Percentiles rank a stretch among this genome's conserved stretches.
phyloP scores from a whole-genome alignment of 2,329 filamentous ascomycete genomes.

The Colletotrichum neosansevieriae region DNA sequence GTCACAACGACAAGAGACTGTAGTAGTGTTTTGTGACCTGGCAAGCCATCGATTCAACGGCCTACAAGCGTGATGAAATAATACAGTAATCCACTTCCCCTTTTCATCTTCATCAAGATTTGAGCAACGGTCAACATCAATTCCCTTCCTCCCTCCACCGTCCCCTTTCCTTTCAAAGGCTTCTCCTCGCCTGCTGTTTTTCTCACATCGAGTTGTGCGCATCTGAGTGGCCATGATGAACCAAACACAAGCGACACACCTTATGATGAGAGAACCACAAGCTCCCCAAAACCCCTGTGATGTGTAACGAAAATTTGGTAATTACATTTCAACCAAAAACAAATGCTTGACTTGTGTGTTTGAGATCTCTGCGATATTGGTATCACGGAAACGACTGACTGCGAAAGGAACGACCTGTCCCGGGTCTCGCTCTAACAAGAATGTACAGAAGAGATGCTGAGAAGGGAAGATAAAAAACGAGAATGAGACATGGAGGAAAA shows the following conservation, averaged over 20 bases:
- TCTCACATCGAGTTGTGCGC: neutral
- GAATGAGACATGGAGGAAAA: slow-evolving; percentile 4
- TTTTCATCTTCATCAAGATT: slow-evolving; percentile 22
- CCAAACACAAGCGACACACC: neutral
- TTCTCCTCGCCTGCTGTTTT: neutral
- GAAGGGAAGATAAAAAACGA: slow-evolving; percentile 6
- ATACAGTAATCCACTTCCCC: slow-evolving; percentile 22
- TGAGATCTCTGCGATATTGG: slow-evolving; percentile 39
- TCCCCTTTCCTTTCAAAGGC: neutral
- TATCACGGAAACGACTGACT: slow-evolving; percentile 42
- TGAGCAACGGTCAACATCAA: neutral
- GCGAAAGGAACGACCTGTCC: slow-evolving; percentile 42
- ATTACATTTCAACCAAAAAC: slow-evolving; percentile 38
- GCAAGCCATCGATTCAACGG: slow-evolving; percentile 35
- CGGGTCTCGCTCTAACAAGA: slow-evolving; percentile 40
- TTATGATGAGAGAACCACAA: neutral
- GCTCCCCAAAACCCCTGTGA: slow-evolving; percentile 20
- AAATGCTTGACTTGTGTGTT: slow-evolving; percentile 16
- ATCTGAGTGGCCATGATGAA: neutral
- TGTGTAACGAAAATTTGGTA: slow-evolving; percentile 32
- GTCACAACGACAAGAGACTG: neutral
- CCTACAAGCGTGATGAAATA: slow-evolving; percentile 25
- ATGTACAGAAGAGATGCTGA: slow-evolving; percentile 41
- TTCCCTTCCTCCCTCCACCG: neutral
- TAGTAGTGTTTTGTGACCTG: slow-evolving; percentile 11